phyloP scores from a whole-genome alignment of 2,329 filamentous ascomycete species.

The Trichoderma lentiforme region DNA sequence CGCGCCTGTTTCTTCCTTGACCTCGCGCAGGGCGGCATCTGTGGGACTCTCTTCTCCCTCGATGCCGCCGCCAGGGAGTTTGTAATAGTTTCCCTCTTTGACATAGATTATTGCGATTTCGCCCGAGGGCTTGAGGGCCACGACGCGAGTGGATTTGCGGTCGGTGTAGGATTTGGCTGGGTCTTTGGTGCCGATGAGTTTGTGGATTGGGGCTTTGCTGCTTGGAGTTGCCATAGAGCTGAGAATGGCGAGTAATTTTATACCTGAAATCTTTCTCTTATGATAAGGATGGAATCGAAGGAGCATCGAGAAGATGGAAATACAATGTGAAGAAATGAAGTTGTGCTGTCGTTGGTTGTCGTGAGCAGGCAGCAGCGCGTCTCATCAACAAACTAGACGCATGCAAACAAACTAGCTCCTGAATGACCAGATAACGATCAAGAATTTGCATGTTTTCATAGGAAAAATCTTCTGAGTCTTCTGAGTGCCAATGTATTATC shows the following conservation, averaged over 20 bases:
- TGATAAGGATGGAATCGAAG: background rate
- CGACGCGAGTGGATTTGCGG: conserved; percentile 16
- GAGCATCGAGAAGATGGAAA: rapidly evolving
- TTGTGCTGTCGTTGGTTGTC: background rate
- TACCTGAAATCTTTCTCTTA: background rate
- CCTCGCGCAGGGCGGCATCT: conserved; percentile 11
- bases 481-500: background rate
- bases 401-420: background rate
- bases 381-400: background rate
- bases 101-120: conserved; percentile 17
- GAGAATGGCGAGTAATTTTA: background rate
- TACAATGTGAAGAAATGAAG: background rate
- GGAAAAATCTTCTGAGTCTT: background rate
- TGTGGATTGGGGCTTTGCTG: background rate
- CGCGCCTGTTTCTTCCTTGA: conserved; percentile 18
- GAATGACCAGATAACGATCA: background rate
- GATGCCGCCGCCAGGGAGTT: conserved; percentile 21
- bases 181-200: conserved; percentile 13
- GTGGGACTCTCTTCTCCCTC: conserved; percentile 8
- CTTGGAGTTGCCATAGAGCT: background rate
- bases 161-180: background rate
- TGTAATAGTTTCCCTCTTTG: conserved; percentile 18
- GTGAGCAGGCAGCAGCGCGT: background rate
- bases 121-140: background rate
- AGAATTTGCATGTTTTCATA: background rate